These are phyloP conservation scores for Spirogloea muscicola DNA, from an alignment of 139 green algal genomes.

Conservation along the genomic window DNA sequence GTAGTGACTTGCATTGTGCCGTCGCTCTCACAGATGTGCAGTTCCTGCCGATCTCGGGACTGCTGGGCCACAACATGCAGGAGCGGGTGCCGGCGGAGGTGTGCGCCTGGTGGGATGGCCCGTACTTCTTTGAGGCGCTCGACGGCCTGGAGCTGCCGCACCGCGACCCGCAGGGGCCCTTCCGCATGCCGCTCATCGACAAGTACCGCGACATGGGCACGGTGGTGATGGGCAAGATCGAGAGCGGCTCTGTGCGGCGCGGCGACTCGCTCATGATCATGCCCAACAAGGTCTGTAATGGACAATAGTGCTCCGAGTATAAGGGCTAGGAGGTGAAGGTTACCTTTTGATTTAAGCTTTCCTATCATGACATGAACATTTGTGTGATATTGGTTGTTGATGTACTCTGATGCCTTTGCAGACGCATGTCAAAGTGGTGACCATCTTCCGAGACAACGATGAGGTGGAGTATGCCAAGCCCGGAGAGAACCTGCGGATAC, in stretches of 20 bases:
- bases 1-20: too few species aligned
- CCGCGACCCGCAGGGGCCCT: constrained; percentile 45
- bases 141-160: constrained; percentile 71
- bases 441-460: constrained; percentile 85
- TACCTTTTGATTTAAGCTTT: too few species aligned
- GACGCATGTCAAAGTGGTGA: constrained; percentile 75
- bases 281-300: constrained; percentile 93
- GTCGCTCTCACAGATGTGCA: constrained; percentile 65
- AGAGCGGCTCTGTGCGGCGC: constrained; percentile 79
- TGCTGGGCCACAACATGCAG: constrained; percentile 88
- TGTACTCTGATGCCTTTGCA: too few species aligned
- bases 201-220: constrained; percentile 95
- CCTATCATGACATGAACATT: too few species aligned
- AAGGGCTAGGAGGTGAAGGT: too few species aligned
- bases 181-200: constrained; percentile 91
- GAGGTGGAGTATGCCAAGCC: constrained; percentile 70
- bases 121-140: constrained; percentile 85
- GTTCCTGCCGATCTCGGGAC: constrained; percentile 89
- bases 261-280: constrained; percentile 82
- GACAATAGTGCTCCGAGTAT: too few species aligned
- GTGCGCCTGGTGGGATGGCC: constrained; percentile 82
- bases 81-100: constrained; percentile 49
- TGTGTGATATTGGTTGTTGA: too few species aligned
- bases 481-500: constrained; percentile 58
- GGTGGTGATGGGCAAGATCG: constrained; percentile 96